Evolutionary conservation across 495 filamentous ascomycete species (phyloP).

Genomic region (Filosporella fistucella): DNA sequence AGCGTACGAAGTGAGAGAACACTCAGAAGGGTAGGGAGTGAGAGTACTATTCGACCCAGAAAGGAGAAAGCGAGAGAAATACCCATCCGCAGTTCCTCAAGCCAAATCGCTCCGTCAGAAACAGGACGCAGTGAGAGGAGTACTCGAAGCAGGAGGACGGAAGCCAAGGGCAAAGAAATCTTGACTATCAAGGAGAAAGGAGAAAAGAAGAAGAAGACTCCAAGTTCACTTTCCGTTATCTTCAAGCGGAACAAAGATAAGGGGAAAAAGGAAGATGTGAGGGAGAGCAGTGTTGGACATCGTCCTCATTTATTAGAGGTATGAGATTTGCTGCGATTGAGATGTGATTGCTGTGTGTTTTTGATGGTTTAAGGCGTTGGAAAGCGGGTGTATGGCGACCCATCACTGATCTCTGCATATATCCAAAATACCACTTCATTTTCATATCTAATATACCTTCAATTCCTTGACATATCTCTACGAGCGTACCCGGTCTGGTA

Average conservation of each 20-base stretch:
- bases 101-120: conserved; percentile 15
- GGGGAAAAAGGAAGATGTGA: conserved; percentile 26
- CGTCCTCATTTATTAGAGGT: no score
- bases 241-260: conserved; percentile 47
- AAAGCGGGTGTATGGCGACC: no score
- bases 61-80: neutral
- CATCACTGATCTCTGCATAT: no score
- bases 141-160: conserved; percentile 18
- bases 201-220: conserved; percentile 47
- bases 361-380: no score
- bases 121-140: conserved; percentile 14
- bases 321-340: conserved; percentile 19
- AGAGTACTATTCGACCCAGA: conserved; percentile 17
- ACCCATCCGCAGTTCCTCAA: conserved; percentile 5
- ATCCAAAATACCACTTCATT: no score
- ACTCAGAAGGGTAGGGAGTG: conserved; percentile 25
- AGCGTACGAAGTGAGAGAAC: conserved; percentile 32
- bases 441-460: no score
- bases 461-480: no score
- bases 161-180: conserved; percentile 32
- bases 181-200: conserved; percentile 24
- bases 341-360: conserved; percentile 8
- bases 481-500: no score
- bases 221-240: conserved; percentile 32
- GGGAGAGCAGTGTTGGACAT: conserved; percentile 6